Evolutionary conservation across 1,284 basidiomycete species (phyloP).

Genomic region (Apiotrichum akiyoshidainum): DNA sequence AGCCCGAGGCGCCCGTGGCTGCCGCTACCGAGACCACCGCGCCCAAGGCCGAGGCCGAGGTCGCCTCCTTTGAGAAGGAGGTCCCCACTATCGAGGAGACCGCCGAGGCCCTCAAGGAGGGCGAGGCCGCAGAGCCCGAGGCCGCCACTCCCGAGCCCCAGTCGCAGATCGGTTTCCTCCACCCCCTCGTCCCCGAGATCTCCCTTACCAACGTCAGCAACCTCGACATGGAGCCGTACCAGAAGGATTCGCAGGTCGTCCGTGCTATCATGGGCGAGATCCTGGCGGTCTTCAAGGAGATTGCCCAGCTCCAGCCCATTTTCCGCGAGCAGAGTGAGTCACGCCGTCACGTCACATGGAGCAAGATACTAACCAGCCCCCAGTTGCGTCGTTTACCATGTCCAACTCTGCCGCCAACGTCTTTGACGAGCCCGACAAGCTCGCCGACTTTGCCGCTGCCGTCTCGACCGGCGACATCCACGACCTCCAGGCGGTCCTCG

Average conservation of each 20-base stretch:
- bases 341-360: neutral
- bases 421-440: constrained; percentile 96
- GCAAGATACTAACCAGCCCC: neutral
- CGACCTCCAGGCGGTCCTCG: constrained; percentile 91
- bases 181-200: constrained; percentile 67
- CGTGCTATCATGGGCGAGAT: constrained; percentile 96
- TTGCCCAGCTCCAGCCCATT: constrained; percentile 92
- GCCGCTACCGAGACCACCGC: constrained; percentile 13
- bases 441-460: constrained; percentile 96
- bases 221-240: constrained; percentile 73
- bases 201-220: constrained; percentile 91
- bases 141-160: constrained; percentile 3
- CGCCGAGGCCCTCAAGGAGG: constrained; percentile 36
- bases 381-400: constrained; percentile 72
- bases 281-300: constrained; percentile 97
- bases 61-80: constrained; percentile 60
- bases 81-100: constrained; percentile 56
- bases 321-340: constrained; percentile 84
- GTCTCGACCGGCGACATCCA: constrained; percentile 86
- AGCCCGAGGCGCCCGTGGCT: constrained; percentile 3
- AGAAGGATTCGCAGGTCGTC: constrained; percentile 90
- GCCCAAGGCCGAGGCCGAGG: constrained; percentile 40
- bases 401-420: constrained; percentile 94
- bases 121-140: constrained; percentile 2
- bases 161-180: constrained; percentile 67